phyloP scores from a whole-genome alignment of 2,329 filamentous ascomycete species.

The Cytospora mali region DNA sequence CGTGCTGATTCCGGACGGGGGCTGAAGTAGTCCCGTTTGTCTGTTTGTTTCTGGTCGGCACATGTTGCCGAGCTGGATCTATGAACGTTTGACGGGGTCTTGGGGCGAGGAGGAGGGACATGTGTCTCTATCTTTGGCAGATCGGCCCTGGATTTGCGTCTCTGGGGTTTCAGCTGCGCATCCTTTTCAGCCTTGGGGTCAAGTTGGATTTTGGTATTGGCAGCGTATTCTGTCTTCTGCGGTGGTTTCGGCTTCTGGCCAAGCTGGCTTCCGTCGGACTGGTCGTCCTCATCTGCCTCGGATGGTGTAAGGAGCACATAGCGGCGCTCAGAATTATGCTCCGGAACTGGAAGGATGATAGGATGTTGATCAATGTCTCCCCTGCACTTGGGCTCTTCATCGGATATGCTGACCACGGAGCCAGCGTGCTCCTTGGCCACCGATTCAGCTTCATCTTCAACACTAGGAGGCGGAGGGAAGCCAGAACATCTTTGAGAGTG shows the following conservation, averaged over 20 bases:
- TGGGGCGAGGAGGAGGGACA: constrained; percentile 32
- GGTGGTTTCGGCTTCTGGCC: constrained; percentile 22
- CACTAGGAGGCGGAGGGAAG: constrained; percentile 64
- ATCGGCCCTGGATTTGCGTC: constrained; percentile 43
- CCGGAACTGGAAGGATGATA: constrained; percentile 64
- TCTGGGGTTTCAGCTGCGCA: constrained; percentile 31
- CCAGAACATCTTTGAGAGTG: constrained; percentile 3
- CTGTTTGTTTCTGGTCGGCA: constrained; percentile 33
- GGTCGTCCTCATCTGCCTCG: constrained; percentile 28
- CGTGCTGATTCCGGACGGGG: constrained; percentile 31
- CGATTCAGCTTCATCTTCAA: constrained; percentile 69
- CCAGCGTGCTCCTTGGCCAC: constrained; percentile 62
- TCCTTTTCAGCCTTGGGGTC: constrained; percentile 34
- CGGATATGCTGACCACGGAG: constrained; percentile 38
- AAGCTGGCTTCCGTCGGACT: constrained; percentile 6
- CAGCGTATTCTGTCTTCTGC: constrained; percentile 40
- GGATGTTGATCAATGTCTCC: constrained; percentile 71
- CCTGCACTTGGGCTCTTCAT: constrained; percentile 61
- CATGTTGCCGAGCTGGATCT: constrained; percentile 41
- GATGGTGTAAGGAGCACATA: constrained; percentile 60
- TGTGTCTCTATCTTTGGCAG: constrained; percentile 51
- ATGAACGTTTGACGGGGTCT: constrained; percentile 35
- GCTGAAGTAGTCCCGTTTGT: constrained; percentile 39
- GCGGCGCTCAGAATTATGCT: constrained; percentile 63
- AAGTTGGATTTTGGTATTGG: constrained; percentile 45